Evolutionary conservation across 1,284 basidiomycete genomes (phyloP).

Genomic region (Apiotrichum gamsii): DNA sequence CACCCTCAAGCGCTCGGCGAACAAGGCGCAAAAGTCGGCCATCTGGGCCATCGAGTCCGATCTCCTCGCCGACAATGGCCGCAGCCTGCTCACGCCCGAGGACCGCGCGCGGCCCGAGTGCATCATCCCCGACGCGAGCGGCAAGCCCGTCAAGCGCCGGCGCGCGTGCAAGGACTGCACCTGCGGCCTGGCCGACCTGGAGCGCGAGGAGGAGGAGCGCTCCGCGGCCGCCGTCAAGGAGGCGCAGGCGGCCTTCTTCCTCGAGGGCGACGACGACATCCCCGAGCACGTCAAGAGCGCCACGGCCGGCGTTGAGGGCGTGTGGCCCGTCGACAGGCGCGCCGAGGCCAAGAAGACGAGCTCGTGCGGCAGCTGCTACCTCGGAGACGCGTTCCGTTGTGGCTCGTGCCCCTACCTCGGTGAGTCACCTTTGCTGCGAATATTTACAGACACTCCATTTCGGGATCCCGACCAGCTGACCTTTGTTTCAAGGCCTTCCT

Average conservation of each 20-base stretch:
- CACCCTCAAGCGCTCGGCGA: constrained; percentile 30
- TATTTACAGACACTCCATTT: too few relatives aligned
- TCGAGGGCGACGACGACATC: constrained; percentile 47
- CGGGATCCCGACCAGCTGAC: not conserved
- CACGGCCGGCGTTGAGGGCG: constrained; percentile 39
- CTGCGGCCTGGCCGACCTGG: constrained; percentile 86
- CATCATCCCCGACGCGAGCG: constrained; percentile 36
- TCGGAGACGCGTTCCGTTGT: constrained; percentile 97
- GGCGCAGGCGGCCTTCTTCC: constrained; percentile 39
- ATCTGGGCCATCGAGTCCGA: constrained; percentile 46
- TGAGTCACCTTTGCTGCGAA: constrained; percentile 51
- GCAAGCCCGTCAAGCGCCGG: constrained; percentile 46
- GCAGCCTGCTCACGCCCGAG: constrained; percentile 50
- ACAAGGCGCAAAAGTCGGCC: constrained; percentile 42
- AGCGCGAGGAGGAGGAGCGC: constrained; percentile 63
- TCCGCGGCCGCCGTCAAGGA: constrained; percentile 40
- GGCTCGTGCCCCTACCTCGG: constrained; percentile 92
- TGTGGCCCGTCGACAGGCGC: constrained; percentile 54
- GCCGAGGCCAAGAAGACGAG: constrained; percentile 67
- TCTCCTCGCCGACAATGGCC: constrained; percentile 46
- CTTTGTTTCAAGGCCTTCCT: constrained; percentile 61
- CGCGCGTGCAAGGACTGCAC: constrained; percentile 89
- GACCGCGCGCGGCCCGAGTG: constrained; percentile 51
- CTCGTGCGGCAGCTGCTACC: constrained; percentile 95
- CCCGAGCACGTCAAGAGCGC: constrained; percentile 36